Evolutionary conservation across 768 basidiomycete genomes (phyloP).

Genomic region (Trametes sanguinea): DNA sequence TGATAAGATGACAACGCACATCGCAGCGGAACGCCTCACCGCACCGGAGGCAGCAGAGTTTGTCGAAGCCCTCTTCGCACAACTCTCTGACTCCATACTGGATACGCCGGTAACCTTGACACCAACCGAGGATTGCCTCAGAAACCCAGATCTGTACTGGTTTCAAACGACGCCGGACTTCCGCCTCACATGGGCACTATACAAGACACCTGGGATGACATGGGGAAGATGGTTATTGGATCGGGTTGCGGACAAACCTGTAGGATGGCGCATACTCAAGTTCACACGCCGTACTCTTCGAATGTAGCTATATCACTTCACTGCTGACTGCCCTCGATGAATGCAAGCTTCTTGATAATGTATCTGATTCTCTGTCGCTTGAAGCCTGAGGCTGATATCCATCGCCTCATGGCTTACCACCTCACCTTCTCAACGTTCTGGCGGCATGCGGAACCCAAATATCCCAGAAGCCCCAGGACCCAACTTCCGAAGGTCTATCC

Average conservation of each 20-base stretch:
- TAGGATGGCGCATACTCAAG: neutral
- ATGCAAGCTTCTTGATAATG: no score
- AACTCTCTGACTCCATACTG: neutral
- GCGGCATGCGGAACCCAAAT: no score
- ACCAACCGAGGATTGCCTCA: neutral
- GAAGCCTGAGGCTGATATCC: no score
- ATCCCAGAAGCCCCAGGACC: no score
- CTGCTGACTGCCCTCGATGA: no score
- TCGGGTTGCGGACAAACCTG: neutral
- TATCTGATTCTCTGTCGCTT: no score
- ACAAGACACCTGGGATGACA: neutral
- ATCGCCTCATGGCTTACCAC: no score
- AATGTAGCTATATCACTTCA: neutral
- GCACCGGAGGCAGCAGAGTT: conserved; percentile 4
- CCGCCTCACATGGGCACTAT: neutral
- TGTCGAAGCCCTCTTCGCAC: neutral
- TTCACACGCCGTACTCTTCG: neutral
- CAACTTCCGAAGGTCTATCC: no score
- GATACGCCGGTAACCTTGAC: neutral
- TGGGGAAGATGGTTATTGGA: neutral
- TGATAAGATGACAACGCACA: conserved; percentile 9
- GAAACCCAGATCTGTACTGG: neutral
- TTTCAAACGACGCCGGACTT: neutral
- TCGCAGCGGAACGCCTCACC: conserved; percentile 5
- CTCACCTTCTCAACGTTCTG: no score